Conservation (phyloP, 2,329 filamentous ascomycete genomes). For the Aureobasidium leucospermi region DNA sequence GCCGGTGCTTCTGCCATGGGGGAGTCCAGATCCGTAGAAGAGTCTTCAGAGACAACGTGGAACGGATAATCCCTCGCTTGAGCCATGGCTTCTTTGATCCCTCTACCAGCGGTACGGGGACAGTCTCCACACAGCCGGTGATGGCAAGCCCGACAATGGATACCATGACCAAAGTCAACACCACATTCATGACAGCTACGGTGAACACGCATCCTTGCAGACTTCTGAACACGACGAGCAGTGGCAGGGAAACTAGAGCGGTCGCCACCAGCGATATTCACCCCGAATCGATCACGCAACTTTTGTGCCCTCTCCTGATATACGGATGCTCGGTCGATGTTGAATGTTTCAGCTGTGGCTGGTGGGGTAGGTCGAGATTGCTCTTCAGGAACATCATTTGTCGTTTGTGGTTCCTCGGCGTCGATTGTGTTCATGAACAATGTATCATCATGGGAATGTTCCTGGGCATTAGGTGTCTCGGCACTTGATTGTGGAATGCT, state of each 20-base stretch:
- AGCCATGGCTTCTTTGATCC: constrained; percentile 12
- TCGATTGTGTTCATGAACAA: constrained; percentile 10
- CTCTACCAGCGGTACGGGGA: constrained; percentile 4
- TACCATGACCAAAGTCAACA: constrained; percentile 11
- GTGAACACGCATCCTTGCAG: constrained; percentile 11
- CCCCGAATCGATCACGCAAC: constrained; percentile 4
- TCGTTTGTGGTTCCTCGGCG: not conserved
- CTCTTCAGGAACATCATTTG: not conserved
- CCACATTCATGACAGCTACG: constrained; percentile 13
- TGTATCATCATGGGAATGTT: constrained; percentile 12
- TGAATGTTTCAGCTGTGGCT: constrained; percentile 7
- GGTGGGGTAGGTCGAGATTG: constrained; percentile 6
- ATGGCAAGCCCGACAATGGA: constrained; percentile 9
- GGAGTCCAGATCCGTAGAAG: not conserved
- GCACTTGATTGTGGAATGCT: constrained; percentile 6
- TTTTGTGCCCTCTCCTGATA: constrained; percentile 5
- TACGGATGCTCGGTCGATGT: constrained; percentile 8
- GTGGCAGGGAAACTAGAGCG: not conserved
- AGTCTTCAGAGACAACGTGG: not conserved
- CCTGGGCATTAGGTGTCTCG: not conserved
- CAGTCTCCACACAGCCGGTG: constrained; percentile 7
- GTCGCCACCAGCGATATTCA: constrained; percentile 2
- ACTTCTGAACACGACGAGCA: constrained; percentile 8
- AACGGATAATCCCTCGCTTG: constrained; percentile 12
- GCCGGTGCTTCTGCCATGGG: not conserved